Evolutionary conservation across 305 asterid species (phyloP), one percentile per base, ranked within the genome.

Genomic region (Euphrasia arctica): DNA sequence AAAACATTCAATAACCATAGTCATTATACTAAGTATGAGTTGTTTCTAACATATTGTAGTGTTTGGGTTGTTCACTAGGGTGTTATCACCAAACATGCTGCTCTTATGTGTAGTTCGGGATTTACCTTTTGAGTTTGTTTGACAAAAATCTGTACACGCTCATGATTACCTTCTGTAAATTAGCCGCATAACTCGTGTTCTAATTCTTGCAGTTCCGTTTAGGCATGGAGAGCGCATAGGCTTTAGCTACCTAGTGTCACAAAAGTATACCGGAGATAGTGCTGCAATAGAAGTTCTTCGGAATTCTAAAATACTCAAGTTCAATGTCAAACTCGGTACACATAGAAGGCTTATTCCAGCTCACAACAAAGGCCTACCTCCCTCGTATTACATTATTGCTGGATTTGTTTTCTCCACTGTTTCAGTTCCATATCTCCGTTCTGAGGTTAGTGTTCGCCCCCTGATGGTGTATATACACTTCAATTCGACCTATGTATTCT

Each of bases 141-240:
- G 42, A 36, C 9, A 36, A 9, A 5, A 6, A 36, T 36, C 9
- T 36, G 42, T 36, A 36, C 42, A 6, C 42, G 42, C 2, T 36
- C 42, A 15, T 25, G 42, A 54, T 27, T 25, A 52, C 43, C 64
- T 73, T 73, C 54, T 45, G 31, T 66, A 61, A 5, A 25, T 41
- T 54, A 50, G 63, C 41, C 56, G 48, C 60, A 59, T 72, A 41
- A 70, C 59, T 60, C 42, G 25, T 63, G 66, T 70, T 73, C 51
- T 75, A 64, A 64, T 58, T 32, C 61, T 72, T 83, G 81, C 94
- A 93, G 98, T 93, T 77, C 97, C 98, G 55, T 93, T 93, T 70
- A 84, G 97, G 85, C 95, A 88, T 60, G 97, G 98, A 63, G 98
- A 93, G 83, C 98, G 98, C 65, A 90, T 93, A 55, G 96, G 95